phyloP scores from a whole-genome alignment of 257 asterid genomes.

The Solanum lycopersicoides region DNA sequence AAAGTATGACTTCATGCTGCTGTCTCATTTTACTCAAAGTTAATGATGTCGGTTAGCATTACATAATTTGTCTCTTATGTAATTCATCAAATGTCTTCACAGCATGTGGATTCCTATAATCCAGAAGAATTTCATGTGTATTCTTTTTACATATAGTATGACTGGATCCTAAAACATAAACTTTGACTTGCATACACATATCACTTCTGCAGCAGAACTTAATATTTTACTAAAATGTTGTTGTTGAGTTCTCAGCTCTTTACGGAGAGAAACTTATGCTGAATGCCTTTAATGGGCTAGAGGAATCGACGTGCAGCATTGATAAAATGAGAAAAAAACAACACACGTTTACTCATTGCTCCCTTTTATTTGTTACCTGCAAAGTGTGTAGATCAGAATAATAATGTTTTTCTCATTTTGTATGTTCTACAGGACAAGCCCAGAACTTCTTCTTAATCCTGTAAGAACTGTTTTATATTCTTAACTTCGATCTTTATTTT shows the following conservation, averaged over 20 bases:
- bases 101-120: neutral
- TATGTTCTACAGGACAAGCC: slow-evolving; percentile 83
- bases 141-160: neutral
- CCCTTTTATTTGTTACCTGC: neutral
- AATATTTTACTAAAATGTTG: neutral
- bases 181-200: neutral
- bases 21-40: neutral
- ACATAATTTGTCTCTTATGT: neutral
- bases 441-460: slow-evolving; percentile 91
- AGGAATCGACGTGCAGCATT: neutral
- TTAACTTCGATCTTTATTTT: neutral
- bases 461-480: slow-evolving; percentile 44
- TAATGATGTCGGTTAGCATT: neutral
- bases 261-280: neutral
- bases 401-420: slow-evolving; percentile 2
- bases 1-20: slow-evolving; percentile 43
- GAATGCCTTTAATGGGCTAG: neutral
- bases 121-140: neutral
- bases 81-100: neutral
- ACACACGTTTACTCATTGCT: neutral
- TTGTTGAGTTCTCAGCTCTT: neutral
- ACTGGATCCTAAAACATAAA: neutral
- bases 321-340: neutral
- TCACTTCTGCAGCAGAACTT: neutral
- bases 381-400: neutral